Percentiles rank a stretch among this genome's conserved stretches.
Evolutionary conservation across 495 filamentous ascomycete species (phyloP).

Genomic region (Arthonia radiata): DNA sequence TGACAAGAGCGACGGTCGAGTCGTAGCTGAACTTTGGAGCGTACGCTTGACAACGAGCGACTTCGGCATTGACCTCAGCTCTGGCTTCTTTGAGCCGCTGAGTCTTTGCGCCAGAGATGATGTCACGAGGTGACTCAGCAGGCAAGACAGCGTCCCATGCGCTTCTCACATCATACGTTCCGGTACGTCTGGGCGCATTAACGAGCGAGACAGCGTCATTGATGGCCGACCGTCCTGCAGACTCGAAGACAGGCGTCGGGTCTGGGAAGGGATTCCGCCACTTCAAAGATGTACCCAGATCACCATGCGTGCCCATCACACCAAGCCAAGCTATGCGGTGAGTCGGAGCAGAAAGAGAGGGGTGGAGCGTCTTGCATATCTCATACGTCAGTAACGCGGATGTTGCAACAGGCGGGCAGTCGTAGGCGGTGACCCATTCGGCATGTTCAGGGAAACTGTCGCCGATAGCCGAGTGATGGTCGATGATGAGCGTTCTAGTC

Average conservation of each 20-base stretch:
- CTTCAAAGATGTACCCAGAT: conserved; percentile 29
- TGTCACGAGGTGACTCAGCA: conserved; percentile 15
- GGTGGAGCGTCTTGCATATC: conserved; percentile 24
- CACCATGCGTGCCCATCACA: conserved; percentile 32
- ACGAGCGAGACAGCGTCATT: conserved; percentile 29
- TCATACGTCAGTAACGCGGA: conserved; percentile 30
- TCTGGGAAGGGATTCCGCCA: conserved; percentile 34
- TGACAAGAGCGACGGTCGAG: conserved; percentile 28
- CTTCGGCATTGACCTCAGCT: conserved; percentile 26
- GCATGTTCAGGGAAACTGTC: conserved; percentile 25
- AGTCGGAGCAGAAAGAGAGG: conserved; percentile 17
- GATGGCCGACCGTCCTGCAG: conserved; percentile 27
- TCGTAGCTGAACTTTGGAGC: conserved; percentile 31
- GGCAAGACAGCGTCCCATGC: conserved; percentile 28
- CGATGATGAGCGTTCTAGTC: conserved; percentile 24
- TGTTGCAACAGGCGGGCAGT: conserved; percentile 31
- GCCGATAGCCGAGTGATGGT: conserved; percentile 26
- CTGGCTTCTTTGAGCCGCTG: conserved; percentile 18
- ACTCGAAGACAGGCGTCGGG: conserved; percentile 27
- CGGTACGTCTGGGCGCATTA: conserved; percentile 31
- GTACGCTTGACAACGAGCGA: conserved; percentile 25
- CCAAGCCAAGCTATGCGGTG: conserved; percentile 31
- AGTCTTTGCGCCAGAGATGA: conserved; percentile 23
- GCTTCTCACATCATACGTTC: conserved; percentile 23
- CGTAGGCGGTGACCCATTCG: conserved; percentile 24